A percentile compares a stretch with the other conserved stretches of the same genome.
phyloP scores from a whole-genome alignment of 2,329 filamentous ascomycete genomes.

The Leptosphaerulina australis region DNA sequence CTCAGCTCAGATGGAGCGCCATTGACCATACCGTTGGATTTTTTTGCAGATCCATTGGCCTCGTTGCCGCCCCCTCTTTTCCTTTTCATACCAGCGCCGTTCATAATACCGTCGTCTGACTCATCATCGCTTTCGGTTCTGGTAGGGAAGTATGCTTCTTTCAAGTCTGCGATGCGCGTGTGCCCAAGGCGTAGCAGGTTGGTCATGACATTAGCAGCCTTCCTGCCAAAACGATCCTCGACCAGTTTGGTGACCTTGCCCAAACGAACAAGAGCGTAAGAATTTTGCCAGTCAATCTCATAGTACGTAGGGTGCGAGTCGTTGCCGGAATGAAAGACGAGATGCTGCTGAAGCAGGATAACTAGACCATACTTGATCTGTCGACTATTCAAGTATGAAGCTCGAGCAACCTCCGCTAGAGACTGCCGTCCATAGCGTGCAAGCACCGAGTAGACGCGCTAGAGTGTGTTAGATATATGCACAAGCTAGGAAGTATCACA shows the following conservation, averaged over 20 bases:
- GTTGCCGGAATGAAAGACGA: constrained; percentile 74
- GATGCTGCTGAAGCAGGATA: constrained; percentile 85
- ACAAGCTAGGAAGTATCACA: not conserved
- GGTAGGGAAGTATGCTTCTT: constrained; percentile 64
- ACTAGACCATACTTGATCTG: constrained; percentile 82
- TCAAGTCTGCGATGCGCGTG: constrained; percentile 72
- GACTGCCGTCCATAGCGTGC: constrained; percentile 78
- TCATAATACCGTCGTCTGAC: constrained; percentile 37
- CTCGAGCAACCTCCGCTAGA: constrained; percentile 69
- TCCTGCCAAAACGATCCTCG: constrained; percentile 73
- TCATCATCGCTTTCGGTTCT: constrained; percentile 40
- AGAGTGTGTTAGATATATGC: constrained; percentile 11
- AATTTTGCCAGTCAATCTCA: constrained; percentile 78
- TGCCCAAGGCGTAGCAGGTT: constrained; percentile 79
- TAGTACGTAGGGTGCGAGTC: constrained; percentile 73
- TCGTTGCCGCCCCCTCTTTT: constrained; percentile 31
- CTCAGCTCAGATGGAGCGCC: no score
- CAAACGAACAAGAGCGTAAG: constrained; percentile 80
- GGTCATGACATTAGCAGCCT: constrained; percentile 75
- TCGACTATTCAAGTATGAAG: constrained; percentile 73
- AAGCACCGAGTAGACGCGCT: constrained; percentile 86
- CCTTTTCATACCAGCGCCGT: constrained; percentile 33
- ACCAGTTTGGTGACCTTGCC: constrained; percentile 82
- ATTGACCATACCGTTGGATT: constrained; percentile 20
- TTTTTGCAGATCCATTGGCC: constrained; percentile 26